Evolutionary conservation across 2,329 filamentous ascomycete genomes (phyloP).

Genomic region (Grosmannia clavigera): DNA sequence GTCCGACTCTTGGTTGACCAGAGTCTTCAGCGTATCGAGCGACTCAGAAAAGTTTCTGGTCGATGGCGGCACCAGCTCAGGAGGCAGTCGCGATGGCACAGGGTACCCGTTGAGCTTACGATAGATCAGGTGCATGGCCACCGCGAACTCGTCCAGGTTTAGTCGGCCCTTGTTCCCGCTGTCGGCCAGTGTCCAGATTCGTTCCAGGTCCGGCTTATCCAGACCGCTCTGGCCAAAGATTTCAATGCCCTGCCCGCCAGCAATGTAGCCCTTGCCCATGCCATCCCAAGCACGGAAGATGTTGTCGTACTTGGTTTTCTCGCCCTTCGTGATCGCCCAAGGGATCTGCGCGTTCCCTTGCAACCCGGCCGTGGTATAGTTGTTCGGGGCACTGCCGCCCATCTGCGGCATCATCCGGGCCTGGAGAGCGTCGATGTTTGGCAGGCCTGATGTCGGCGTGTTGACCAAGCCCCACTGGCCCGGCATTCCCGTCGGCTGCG

Average conservation of each 20-base stretch:
- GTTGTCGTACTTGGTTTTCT: slow-evolving; percentile 92
- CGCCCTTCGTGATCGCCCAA: slow-evolving; percentile 97
- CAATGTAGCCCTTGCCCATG: slow-evolving; percentile 82
- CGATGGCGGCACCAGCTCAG: slow-evolving; percentile 88
- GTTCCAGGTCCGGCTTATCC: slow-evolving; percentile 78
- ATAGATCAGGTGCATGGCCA: slow-evolving; percentile 98
- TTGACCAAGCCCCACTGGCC: slow-evolving; percentile 99
- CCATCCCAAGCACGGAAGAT: slow-evolving; percentile 97
- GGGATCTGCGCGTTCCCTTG: slow-evolving; percentile 92
- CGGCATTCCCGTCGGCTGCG: slow-evolving; percentile 86
- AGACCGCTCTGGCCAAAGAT: slow-evolving; percentile 94
- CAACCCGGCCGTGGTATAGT: slow-evolving; percentile 74
- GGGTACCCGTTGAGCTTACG: slow-evolving; percentile 93
- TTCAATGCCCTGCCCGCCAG: slow-evolving; percentile 85
- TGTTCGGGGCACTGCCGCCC: slow-evolving; percentile 64
- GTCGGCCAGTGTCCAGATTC: slow-evolving; percentile 90
- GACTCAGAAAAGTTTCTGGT: slow-evolving; percentile 88
- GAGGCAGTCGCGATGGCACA: slow-evolving; percentile 71
- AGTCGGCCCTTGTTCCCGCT: slow-evolving; percentile 87
- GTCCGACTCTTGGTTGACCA: slow-evolving; percentile 83
- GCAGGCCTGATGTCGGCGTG: slow-evolving; percentile 74
- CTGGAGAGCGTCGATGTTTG: slow-evolving; percentile 86
- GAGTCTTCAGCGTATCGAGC: slow-evolving; percentile 81
- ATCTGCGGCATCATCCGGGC: slow-evolving; percentile 96
- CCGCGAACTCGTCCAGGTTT: slow-evolving; percentile 93